Percentiles rank a stretch among this genome's conserved stretches.
Evolutionary conservation across 345 rosid genomes (phyloP).

Genomic region (Hibiscus tridactylites): DNA sequence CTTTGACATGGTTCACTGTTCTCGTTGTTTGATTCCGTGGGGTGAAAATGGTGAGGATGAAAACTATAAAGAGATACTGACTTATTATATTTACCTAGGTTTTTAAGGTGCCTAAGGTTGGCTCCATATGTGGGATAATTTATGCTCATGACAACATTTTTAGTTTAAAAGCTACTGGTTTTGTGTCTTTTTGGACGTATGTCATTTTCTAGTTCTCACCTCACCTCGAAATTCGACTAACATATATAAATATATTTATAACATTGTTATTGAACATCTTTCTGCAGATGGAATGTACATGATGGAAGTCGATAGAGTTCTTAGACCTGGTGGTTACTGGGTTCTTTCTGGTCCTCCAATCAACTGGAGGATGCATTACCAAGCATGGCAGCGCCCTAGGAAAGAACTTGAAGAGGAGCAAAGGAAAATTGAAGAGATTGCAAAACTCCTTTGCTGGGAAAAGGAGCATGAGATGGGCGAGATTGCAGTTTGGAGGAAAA

Average conservation of each 20-base stretch:
- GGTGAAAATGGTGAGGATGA: constrained; percentile 66
- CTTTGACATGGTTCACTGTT: constrained; percentile 98
- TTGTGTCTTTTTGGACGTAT: no score
- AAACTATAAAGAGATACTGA: not conserved
- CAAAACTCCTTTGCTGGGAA: constrained; percentile 42
- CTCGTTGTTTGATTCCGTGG: constrained; percentile 98
- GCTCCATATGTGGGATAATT: no score
- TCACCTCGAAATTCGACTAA: no score
- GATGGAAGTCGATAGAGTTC: constrained; percentile 28
- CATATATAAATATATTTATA: not conserved
- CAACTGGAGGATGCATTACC: constrained; percentile 35
- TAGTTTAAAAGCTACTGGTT: no score
- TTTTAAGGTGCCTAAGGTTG: no score
- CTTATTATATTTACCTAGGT: no score
- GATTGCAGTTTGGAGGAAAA: constrained; percentile 47
- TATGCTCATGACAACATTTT: no score
- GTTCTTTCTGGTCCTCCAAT: constrained; percentile 55
- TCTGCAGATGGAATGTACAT: constrained; percentile 33
- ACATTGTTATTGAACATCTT: not conserved
- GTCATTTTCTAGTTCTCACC: no score
- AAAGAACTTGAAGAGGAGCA: constrained; percentile 34
- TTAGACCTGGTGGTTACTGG: constrained; percentile 55
- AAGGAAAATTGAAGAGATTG: constrained; percentile 33
- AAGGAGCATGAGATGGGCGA: constrained; percentile 39
- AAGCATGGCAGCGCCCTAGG: constrained; percentile 32